phyloP scores from a whole-genome alignment of 2,329 filamentous ascomycete species.

The Pseudogymnoascus sp. region DNA sequence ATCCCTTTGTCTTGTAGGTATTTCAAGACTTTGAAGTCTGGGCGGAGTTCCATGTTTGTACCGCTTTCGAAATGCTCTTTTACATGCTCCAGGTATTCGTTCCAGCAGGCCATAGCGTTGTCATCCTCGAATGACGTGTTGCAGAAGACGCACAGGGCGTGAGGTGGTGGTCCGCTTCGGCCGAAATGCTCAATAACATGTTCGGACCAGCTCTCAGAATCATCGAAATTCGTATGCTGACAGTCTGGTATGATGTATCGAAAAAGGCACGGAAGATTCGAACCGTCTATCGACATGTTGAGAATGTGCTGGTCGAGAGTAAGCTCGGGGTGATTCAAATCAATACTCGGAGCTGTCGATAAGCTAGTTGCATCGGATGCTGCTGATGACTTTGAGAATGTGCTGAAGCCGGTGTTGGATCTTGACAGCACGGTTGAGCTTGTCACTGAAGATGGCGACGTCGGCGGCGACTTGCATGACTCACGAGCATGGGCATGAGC shows the following conservation, averaged over 20 bases:
- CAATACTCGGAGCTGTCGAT: background rate
- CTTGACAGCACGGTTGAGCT: background rate
- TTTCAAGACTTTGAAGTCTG: constrained; percentile 38
- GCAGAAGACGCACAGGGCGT: constrained; percentile 47
- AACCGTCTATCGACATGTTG: background rate
- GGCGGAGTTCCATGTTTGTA: constrained; percentile 22
- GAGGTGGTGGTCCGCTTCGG: constrained; percentile 20
- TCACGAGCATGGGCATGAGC: background rate
- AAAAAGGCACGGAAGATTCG: constrained; percentile 23
- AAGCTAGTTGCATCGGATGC: background rate
- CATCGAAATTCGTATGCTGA: constrained; percentile 25
- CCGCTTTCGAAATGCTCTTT: constrained; percentile 34
- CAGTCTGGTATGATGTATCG: constrained; percentile 14
- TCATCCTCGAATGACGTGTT: constrained; percentile 23
- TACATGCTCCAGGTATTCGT: constrained; percentile 45
- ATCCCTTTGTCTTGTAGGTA: constrained; percentile 31
- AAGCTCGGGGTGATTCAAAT: background rate
- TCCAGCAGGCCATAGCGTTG: constrained; percentile 21
- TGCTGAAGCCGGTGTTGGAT: background rate
- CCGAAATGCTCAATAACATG: constrained; percentile 41
- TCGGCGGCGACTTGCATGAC: background rate
- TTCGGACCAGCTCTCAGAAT: constrained; percentile 36
- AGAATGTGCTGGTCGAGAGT: background rate
- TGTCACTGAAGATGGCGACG: background rate
- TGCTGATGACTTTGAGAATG: background rate